Evolutionary conservation across 192 early-diverging fungal species (phyloP).

Genomic region (Rhizophagus prolifer): DNA sequence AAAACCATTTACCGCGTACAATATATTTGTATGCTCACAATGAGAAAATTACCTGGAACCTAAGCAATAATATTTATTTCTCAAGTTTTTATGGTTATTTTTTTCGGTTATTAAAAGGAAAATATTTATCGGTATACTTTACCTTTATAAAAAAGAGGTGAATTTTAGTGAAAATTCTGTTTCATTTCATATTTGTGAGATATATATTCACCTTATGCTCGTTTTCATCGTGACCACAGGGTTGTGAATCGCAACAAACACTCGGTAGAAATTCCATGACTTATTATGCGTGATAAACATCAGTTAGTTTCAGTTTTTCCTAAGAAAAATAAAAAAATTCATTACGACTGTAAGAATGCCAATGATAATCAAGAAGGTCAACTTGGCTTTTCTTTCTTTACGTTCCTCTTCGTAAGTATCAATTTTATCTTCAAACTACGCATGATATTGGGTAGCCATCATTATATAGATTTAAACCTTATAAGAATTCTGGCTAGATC

Average conservation of each 20-base stretch:
- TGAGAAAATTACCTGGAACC: not conserved
- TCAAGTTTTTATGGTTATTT: not conserved
- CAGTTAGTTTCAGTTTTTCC: not conserved
- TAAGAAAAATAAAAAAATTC: not conserved
- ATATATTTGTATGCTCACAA: not conserved
- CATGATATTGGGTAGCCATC: not conserved
- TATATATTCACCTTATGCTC: not conserved
- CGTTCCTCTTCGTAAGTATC: not conserved
- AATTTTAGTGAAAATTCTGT: not conserved
- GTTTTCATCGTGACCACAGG: conserved; percentile 19
- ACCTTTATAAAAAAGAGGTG: not conserved
- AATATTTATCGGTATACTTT: not conserved
- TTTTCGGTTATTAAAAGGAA: not conserved
- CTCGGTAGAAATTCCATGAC: conserved; percentile 23
- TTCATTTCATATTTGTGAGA: not conserved
- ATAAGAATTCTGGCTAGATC: no score
- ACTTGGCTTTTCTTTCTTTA: conserved; percentile 7
- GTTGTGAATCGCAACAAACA: not conserved
- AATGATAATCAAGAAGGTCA: conserved; percentile 15
- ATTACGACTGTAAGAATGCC: not conserved
- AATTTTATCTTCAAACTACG: not conserved
- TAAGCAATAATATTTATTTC: not conserved
- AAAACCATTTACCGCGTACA: not conserved
- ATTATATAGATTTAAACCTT: not conserved
- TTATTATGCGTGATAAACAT: not conserved